Percentiles rank a stretch among this genome's conserved stretches.
Evolutionary conservation across 2,329 filamentous ascomycete species (phyloP).

Genomic region (Diaporthe citriasiana): DNA sequence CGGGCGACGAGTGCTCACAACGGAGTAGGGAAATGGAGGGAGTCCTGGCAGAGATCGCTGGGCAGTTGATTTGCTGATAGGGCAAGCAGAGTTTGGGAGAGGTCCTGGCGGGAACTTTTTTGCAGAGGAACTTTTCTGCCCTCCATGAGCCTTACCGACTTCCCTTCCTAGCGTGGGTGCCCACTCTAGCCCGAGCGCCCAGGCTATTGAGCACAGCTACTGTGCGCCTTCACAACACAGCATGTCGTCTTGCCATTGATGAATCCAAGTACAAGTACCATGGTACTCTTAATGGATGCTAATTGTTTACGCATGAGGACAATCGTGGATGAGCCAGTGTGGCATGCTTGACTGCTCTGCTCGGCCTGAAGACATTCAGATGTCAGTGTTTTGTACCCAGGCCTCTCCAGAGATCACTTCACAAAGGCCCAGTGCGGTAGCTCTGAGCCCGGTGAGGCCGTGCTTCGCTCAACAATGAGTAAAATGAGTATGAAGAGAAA

Average conservation of each 20-base stretch:
- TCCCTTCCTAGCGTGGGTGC: not conserved
- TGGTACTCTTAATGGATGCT: no score
- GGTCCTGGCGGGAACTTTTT: slow-evolving; percentile 39
- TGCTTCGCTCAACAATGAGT: not conserved
- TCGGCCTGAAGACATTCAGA: not conserved
- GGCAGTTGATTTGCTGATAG: slow-evolving; percentile 16
- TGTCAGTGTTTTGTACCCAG: not conserved
- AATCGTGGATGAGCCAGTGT: not conserved
- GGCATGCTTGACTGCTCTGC: not conserved
- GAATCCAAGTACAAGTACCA: not conserved
- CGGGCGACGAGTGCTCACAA: not conserved
- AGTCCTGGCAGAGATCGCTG: slow-evolving; percentile 7
- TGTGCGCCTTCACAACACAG: not conserved
- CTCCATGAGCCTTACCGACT: slow-evolving; percentile 32
- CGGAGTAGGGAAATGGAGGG: not conserved
- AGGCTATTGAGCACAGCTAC: not conserved
- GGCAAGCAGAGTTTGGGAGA: slow-evolving; percentile 23
- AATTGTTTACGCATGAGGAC: not conserved
- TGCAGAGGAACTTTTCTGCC: slow-evolving; percentile 44
- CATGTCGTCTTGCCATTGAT: not conserved
- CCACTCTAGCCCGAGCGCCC: slow-evolving; percentile 12
- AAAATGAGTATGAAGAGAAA: not conserved
- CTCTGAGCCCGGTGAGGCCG: not conserved
- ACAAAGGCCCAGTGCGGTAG: not conserved
- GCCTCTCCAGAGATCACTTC: not conserved